A percentile compares a stretch with the other conserved stretches of the same genome.
Evolutionary conservation across 1,284 basidiomycete genomes (phyloP).

Genomic region (Sanghuangporus sanghuang): DNA sequence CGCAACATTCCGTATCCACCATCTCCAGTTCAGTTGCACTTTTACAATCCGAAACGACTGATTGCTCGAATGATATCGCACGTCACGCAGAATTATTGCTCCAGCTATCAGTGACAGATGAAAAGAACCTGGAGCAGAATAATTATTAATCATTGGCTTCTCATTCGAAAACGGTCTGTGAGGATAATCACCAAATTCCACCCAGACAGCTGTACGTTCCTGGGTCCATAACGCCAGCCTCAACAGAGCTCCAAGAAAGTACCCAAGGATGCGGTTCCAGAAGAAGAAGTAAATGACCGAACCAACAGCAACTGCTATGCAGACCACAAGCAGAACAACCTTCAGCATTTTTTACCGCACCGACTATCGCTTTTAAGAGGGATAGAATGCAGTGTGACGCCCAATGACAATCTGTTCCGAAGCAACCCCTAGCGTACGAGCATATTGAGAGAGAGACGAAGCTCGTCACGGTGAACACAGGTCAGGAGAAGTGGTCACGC

Average conservation of each 20-base stretch:
- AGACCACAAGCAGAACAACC: constrained; percentile 61
- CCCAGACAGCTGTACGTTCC: constrained; percentile 64
- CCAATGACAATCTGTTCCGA: background rate
- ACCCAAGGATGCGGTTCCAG: constrained; percentile 80
- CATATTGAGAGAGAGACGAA: background rate
- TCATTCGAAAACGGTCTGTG: background rate
- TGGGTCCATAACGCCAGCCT: constrained; percentile 70
- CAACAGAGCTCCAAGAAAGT: constrained; percentile 52
- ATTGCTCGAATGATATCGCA: constrained; percentile 86
- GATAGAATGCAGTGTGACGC: background rate
- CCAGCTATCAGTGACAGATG: constrained; percentile 88
- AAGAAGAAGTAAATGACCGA: constrained; percentile 83
- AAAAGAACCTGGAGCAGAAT: constrained; percentile 58
- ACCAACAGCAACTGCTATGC: constrained; percentile 65
- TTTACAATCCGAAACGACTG: constrained; percentile 80
- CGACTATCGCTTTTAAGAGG: background rate
- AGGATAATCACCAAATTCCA: constrained; percentile 60
- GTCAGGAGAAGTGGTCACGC: background rate
- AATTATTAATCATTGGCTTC: background rate
- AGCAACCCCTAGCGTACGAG: background rate
- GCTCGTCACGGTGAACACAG: too few species aligned
- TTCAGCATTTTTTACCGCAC: constrained; percentile 43
- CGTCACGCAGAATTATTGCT: constrained; percentile 79
- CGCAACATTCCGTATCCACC: constrained; percentile 78
- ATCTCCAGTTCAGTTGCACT: constrained; percentile 84